phyloP scores from a whole-genome alignment of 1,284 basidiomycete genomes.

The Mrakiaceae sp. region DNA sequence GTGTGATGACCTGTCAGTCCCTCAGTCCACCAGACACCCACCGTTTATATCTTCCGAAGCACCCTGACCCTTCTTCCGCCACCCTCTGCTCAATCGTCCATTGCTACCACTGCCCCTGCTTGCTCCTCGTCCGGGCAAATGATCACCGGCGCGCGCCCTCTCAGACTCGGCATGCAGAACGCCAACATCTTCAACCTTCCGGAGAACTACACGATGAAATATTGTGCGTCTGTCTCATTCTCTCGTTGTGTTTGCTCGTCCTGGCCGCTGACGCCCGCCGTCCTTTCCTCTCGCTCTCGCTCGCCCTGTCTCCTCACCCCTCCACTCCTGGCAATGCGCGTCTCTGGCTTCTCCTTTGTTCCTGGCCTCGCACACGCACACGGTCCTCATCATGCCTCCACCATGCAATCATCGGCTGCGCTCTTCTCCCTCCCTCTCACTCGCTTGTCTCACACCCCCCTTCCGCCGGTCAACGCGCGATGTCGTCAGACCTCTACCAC shows the following conservation, averaged over 20 bases:
- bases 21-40: too few relatives aligned
- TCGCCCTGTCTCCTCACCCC: too few relatives aligned
- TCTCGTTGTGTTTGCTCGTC: background rate
- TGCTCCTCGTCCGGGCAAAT: too few relatives aligned
- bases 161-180: conserved; percentile 67
- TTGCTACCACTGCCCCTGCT: too few relatives aligned
- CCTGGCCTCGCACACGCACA: background rate
- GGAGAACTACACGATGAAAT: conserved; percentile 76
- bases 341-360: background rate
- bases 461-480: background rate
- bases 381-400: background rate
- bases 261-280: background rate
- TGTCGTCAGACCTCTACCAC: conserved; percentile 66
- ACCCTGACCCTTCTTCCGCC: too few relatives aligned
- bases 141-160: too few relatives aligned
- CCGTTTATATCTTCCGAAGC: too few relatives aligned
- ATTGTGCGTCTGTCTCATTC: conserved; percentile 48
- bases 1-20: too few relatives aligned
- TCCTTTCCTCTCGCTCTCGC: background rate
- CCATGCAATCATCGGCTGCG: too few relatives aligned
- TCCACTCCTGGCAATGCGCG: too few relatives aligned
- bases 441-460: background rate
- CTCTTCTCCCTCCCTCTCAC: background rate
- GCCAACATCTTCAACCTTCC: conserved; percentile 78
- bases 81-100: too few relatives aligned